Evolutionary conservation across 1,284 basidiomycete genomes (phyloP).

Genomic region (Sporisorium scitamineum): DNA sequence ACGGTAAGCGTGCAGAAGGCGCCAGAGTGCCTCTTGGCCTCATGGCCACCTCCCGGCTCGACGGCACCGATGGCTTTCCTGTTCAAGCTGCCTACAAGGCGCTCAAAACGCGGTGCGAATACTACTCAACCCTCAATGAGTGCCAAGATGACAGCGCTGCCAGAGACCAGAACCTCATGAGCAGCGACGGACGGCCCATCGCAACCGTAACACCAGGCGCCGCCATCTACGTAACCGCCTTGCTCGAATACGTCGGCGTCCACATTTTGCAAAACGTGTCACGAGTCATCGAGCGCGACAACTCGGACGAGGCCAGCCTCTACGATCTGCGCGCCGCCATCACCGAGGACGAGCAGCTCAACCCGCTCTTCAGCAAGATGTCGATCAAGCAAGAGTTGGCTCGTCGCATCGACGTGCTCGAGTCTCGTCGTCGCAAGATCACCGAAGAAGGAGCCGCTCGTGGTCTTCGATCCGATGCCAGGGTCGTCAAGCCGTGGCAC

Average conservation of each 20-base stretch:
- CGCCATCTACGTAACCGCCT: conserved; percentile 64
- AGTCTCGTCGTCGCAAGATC: conserved; percentile 26
- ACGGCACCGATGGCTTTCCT: conserved; percentile 60
- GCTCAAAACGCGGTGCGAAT: conserved; percentile 56
- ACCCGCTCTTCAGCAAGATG: conserved; percentile 48
- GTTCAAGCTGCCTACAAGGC: conserved; percentile 60
- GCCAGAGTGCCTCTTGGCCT: conserved; percentile 60
- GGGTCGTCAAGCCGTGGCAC: conserved; percentile 53
- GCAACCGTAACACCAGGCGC: conserved; percentile 65
- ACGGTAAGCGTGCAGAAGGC: conserved; percentile 62
- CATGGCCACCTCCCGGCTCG: conserved; percentile 60
- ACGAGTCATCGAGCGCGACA: conserved; percentile 64
- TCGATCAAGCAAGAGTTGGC: conserved; percentile 43
- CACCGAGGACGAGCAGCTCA: conserved; percentile 59
- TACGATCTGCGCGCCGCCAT: conserved; percentile 59
- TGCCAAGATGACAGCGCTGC: conserved; percentile 49
- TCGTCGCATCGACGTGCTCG: conserved; percentile 32
- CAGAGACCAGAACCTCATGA: conserved; percentile 64
- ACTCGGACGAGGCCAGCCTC: conserved; percentile 61
- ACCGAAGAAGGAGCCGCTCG: conserved; percentile 18
- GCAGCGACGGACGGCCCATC: conserved; percentile 60
- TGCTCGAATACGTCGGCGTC: conserved; percentile 61
- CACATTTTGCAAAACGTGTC: conserved; percentile 60
- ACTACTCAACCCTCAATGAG: conserved; percentile 62
- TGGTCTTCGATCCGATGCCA: conserved; percentile 30